A percentile compares a stretch with the other conserved stretches of the same genome.
phyloP scores from a whole-genome alignment of 768 basidiomycete species.

The Calocybe indica region DNA sequence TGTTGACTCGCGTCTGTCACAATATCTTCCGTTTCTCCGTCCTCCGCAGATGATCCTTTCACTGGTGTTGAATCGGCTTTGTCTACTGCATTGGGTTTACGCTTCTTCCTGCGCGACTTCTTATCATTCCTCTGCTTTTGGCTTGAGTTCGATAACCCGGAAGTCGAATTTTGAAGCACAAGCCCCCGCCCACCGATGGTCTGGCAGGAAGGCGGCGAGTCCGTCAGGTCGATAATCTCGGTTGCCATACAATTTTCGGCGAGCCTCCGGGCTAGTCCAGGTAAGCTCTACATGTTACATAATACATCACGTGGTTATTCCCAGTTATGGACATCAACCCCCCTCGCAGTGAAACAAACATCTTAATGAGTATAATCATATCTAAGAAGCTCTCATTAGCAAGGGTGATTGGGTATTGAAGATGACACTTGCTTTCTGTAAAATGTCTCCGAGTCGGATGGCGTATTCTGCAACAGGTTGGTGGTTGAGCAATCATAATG shows the following conservation, averaged over 20 bases:
- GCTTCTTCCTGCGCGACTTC: slow-evolving; percentile 17
- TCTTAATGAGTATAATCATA: slow-evolving; percentile 39
- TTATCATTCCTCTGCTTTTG: slow-evolving; percentile 3
- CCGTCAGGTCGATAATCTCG: slow-evolving; percentile 30
- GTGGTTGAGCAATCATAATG: not conserved
- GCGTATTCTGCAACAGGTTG: slow-evolving; percentile 36
- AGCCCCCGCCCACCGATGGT: slow-evolving; percentile 2
- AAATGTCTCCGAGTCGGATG: slow-evolving; percentile 78
- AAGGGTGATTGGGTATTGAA: not conserved
- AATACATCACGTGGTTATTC: too few relatives aligned
- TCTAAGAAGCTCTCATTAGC: slow-evolving; percentile 13
- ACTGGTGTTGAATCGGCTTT: slow-evolving; percentile 14
- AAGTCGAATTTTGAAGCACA: not conserved
- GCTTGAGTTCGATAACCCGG: not conserved
- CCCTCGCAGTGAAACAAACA: not conserved
- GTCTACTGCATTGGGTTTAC: slow-evolving; percentile 17
- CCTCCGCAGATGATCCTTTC: slow-evolving; percentile 14
- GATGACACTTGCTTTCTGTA: slow-evolving; percentile 63
- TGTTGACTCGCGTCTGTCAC: too few relatives aligned
- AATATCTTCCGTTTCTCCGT: slow-evolving; percentile 8
- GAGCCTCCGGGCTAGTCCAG: too few relatives aligned
- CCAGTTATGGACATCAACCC: too few relatives aligned
- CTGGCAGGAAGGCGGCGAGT: slow-evolving; percentile 4
- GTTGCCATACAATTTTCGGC: slow-evolving; percentile 4
- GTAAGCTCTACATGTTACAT: not conserved